A percentile compares a stretch with the other conserved stretches of the same genome.
Conservation (phyloP, 2,329 filamentous ascomycete species). For the Fonsecaea monophora region DNA sequence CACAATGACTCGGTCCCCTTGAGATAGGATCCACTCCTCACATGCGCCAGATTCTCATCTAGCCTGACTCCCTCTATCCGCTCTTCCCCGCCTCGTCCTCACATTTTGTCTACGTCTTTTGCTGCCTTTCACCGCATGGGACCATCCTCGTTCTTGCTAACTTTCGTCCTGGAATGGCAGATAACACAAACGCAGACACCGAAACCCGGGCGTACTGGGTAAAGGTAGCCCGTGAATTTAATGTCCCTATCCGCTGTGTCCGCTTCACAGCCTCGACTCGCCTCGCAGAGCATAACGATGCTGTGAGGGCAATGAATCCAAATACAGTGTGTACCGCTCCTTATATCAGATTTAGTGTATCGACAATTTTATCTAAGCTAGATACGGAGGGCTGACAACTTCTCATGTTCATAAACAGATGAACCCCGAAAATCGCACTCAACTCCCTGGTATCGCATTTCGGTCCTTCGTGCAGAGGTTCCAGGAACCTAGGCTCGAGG, state of each 20-base stretch:
- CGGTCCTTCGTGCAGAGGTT: slow-evolving; percentile 75
- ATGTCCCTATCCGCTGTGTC: slow-evolving; percentile 81
- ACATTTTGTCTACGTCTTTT: slow-evolving; percentile 6
- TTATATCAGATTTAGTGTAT: not conserved
- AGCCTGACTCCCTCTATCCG: not conserved
- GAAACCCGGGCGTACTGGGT: slow-evolving; percentile 82
- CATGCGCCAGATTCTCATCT: slow-evolving; percentile 6
- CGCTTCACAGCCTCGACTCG: slow-evolving; percentile 76
- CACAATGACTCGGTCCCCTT: not conserved
- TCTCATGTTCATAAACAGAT: slow-evolving; percentile 53
- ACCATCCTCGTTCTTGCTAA: slow-evolving; percentile 13
- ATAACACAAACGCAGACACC: slow-evolving; percentile 92
- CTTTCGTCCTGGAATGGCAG: slow-evolving; percentile 54
- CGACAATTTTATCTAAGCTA: not conserved
- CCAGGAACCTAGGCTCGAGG: slow-evolving; percentile 71
- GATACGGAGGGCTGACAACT: slow-evolving; percentile 6
- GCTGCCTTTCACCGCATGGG: not conserved
- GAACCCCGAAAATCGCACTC: slow-evolving; percentile 80
- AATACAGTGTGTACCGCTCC: slow-evolving; percentile 44
- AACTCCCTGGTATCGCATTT: slow-evolving; percentile 82
- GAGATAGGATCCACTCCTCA: not conserved
- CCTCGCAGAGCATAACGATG: slow-evolving; percentile 85
- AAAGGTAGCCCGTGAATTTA: slow-evolving; percentile 71
- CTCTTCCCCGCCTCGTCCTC: slow-evolving; percentile 18
- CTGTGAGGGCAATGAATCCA: slow-evolving; percentile 72